phyloP scores from a whole-genome alignment of 768 basidiomycete genomes.

The Hysterangium stoloniferum region DNA sequence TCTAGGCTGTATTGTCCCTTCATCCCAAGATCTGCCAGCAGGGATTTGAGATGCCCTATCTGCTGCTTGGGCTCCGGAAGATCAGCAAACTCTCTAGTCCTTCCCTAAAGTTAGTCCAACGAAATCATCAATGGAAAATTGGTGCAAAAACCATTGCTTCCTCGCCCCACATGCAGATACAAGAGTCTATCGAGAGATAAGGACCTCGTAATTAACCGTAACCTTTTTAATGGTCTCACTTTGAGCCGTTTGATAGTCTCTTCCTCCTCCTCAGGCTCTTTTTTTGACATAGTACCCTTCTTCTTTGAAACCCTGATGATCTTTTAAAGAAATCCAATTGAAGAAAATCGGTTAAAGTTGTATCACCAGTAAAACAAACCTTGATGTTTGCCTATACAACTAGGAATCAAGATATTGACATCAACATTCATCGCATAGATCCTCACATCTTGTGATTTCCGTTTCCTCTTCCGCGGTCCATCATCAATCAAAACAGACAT shows the following conservation, averaged over 20 bases:
- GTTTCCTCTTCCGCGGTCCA: constrained; percentile 37
- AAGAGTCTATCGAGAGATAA: constrained; percentile 37
- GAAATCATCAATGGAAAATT: neutral
- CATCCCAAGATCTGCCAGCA: constrained; percentile 73
- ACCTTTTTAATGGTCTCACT: constrained; percentile 29
- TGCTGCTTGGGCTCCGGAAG: constrained; percentile 51
- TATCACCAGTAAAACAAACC: neutral
- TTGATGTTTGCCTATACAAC: constrained; percentile 11
- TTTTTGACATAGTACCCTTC: constrained; percentile 19
- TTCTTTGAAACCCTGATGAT: constrained; percentile 20
- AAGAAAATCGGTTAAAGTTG: constrained; percentile 18
- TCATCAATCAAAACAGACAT: constrained; percentile 55
- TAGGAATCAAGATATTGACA: too few species aligned
- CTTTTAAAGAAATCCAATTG: too few species aligned
- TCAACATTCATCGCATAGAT: too few species aligned
- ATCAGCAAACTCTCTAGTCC: constrained; percentile 53
- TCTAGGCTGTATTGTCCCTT: constrained; percentile 67
- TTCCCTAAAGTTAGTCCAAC: neutral
- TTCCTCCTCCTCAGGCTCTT: constrained; percentile 37
- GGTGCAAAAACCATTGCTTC: constrained; percentile 27
- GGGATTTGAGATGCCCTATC: constrained; percentile 54
- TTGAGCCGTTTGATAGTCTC: constrained; percentile 70
- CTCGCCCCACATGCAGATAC: constrained; percentile 71
- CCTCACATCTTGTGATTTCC: constrained; percentile 25
- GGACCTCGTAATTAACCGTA: neutral